A percentile compares a stretch with the other conserved stretches of the same genome.
Evolutionary conservation across 2,329 filamentous ascomycete genomes (phyloP).

Genomic region (Sporothrix brunneoviolacea): DNA sequence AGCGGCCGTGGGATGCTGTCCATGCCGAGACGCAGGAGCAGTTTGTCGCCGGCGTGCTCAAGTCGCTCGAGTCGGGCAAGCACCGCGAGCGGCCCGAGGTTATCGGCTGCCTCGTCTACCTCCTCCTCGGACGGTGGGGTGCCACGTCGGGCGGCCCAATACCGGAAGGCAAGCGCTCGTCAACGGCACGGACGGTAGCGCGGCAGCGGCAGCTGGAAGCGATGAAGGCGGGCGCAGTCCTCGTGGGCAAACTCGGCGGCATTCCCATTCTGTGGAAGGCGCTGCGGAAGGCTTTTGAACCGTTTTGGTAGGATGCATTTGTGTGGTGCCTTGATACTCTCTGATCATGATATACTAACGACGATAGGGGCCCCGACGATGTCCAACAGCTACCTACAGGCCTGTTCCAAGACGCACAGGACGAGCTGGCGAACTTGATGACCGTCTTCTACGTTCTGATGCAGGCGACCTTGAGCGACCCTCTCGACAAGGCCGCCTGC

Average conservation of each 20-base stretch:
- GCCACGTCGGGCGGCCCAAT: constrained; percentile 50
- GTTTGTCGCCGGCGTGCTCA: constrained; percentile 52
- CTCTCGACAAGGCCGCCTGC: constrained; percentile 40
- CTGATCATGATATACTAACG: too few relatives aligned
- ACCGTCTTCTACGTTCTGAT: constrained; percentile 33
- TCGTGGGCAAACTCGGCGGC: constrained; percentile 46
- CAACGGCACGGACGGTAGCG: constrained; percentile 42
- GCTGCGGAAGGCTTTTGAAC: constrained; percentile 42
- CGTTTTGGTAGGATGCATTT: too few relatives aligned
- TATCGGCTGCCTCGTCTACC: constrained; percentile 52
- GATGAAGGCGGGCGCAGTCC: constrained; percentile 48
- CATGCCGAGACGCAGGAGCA: constrained; percentile 46
- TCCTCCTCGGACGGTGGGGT: constrained; percentile 64
- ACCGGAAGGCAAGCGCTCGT: constrained; percentile 31
- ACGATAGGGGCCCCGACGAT: constrained; percentile 39
- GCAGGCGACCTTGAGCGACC: constrained; percentile 49
- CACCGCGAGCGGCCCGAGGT: constrained; percentile 39
- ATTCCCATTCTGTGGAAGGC: constrained; percentile 46
- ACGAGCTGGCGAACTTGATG: constrained; percentile 28
- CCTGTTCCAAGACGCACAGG: constrained; percentile 46
- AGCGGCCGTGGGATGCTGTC: constrained; percentile 57
- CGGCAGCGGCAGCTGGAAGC: constrained; percentile 51
- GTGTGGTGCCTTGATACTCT: too few relatives aligned
- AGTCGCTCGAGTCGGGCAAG: constrained; percentile 33
- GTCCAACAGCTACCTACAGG: constrained; percentile 31